phyloP scores from a whole-genome alignment of 2,329 filamentous ascomycete species.

The Meredithiella fracta region DNA sequence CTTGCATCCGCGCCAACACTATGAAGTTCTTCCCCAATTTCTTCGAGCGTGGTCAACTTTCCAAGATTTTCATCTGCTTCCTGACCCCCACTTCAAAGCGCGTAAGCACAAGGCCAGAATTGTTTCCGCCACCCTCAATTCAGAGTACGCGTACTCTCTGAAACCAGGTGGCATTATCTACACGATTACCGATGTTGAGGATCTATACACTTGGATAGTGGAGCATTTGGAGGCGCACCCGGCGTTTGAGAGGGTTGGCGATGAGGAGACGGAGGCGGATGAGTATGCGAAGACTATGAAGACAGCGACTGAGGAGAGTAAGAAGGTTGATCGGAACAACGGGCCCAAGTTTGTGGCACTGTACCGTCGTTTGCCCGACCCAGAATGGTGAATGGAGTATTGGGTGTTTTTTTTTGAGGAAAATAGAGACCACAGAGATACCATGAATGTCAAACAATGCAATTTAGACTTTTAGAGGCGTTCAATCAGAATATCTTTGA shows the following conservation, averaged over 20 bases:
- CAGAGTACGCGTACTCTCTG: slow-evolving; percentile 83
- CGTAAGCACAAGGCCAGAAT: slow-evolving; percentile 96
- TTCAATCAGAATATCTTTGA: too few species aligned
- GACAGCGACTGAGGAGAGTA: slow-evolving; percentile 85
- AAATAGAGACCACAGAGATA: too few species aligned
- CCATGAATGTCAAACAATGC: too few species aligned
- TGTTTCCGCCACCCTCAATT: slow-evolving; percentile 71
- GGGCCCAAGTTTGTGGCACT: slow-evolving; percentile 84
- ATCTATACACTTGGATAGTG: slow-evolving; percentile 87
- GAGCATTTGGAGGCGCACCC: slow-evolving; percentile 64
- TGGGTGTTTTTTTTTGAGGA: too few species aligned
- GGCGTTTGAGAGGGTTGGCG: slow-evolving; percentile 58
- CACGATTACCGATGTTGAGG: slow-evolving; percentile 94
- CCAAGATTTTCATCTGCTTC: slow-evolving; percentile 94
- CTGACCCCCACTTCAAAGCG: slow-evolving; percentile 94
- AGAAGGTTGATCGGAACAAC: slow-evolving; percentile 84
- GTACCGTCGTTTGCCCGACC: slow-evolving; percentile 66
- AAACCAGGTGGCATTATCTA: slow-evolving; percentile 75
- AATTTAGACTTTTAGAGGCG: too few species aligned
- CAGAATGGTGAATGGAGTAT: slow-evolving; percentile 42
- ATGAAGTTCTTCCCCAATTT: slow-evolving; percentile 99
- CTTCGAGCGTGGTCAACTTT: slow-evolving; percentile 65
- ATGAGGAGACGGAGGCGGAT: slow-evolving; percentile 51
- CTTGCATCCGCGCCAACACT: slow-evolving; percentile 78
- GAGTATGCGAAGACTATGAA: slow-evolving; percentile 59